Evolutionary conservation across 768 basidiomycete species (phyloP).

Genomic region (Tylopilus subfusipes): DNA sequence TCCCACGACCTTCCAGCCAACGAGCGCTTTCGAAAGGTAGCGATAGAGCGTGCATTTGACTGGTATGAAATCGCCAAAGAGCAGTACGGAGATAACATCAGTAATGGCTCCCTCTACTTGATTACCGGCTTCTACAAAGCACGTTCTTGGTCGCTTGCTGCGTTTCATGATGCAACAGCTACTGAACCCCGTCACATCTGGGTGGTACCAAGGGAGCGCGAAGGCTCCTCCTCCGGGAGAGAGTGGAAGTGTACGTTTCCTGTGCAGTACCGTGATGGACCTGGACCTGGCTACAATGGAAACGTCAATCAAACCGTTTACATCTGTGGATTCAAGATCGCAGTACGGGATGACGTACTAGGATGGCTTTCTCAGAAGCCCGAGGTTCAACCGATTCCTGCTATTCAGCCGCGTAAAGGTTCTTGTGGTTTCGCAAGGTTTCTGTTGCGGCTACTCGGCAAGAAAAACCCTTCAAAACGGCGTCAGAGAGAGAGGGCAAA

Average conservation of each 20-base stretch:
- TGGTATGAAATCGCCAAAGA: conserved; percentile 24
- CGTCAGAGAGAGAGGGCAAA: neutral
- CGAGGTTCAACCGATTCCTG: neutral
- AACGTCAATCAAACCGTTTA: conserved; percentile 16
- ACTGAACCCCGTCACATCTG: too few species aligned
- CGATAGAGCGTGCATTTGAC: conserved; percentile 9
- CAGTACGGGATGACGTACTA: neutral
- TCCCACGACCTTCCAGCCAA: conserved; percentile 12
- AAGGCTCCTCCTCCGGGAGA: too few species aligned
- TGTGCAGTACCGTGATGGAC: neutral
- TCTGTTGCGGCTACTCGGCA: neutral
- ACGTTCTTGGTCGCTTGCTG: neutral
- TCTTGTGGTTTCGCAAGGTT: neutral
- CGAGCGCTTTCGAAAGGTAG: conserved; percentile 11
- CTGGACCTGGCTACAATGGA: neutral
- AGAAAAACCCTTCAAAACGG: neutral
- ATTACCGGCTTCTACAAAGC: neutral
- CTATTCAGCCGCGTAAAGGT: neutral
- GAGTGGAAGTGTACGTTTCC: too few species aligned
- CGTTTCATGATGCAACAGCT: neutral
- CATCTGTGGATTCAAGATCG: conserved; percentile 19
- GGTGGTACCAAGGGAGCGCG: too few species aligned
- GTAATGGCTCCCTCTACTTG: neutral
- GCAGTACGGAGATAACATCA: neutral
- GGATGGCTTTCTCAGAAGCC: neutral